phyloP scores from a whole-genome alignment of 108 stramenopile species.

The Skeletonema tropicum region DNA sequence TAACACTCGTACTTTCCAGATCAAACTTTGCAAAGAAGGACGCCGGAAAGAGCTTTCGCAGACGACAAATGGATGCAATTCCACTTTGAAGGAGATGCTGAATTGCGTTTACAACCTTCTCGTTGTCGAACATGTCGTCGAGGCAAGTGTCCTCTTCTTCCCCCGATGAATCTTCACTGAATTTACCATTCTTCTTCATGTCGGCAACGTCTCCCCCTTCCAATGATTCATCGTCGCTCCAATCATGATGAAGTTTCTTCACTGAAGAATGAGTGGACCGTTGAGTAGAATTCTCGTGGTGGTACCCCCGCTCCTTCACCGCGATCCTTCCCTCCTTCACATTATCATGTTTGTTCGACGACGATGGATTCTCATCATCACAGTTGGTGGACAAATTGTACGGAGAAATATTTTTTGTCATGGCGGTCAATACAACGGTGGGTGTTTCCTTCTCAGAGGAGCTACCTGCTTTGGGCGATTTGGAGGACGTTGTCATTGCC shows the following conservation, averaged over 20 bases:
- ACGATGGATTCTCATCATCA: not conserved
- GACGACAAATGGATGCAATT: conserved; percentile 44
- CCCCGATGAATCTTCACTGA: not conserved
- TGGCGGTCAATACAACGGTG: conserved; percentile 20
- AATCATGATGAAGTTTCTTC: not conserved
- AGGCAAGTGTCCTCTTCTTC: not conserved
- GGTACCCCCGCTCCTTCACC: not conserved
- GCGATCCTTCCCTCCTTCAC: not conserved
- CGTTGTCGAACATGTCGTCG: conserved; percentile 2
- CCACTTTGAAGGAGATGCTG: conserved; percentile 36
- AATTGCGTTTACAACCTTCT: not conserved
- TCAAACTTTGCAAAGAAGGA: conserved; percentile 19
- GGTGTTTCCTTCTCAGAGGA: conserved; percentile 39
- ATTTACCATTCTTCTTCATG: not conserved
- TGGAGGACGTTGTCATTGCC: conserved; percentile 2
- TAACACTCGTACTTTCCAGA: conserved; percentile 20
- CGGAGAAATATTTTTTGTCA: conserved; percentile 10
- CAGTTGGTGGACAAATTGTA: not conserved
- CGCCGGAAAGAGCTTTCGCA: conserved; percentile 28
- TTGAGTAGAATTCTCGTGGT: not conserved
- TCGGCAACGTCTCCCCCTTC: not conserved
- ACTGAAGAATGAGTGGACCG: not conserved
- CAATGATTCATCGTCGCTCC: not conserved
- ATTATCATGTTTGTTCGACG: not conserved
- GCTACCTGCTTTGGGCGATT: conserved; percentile 12